A percentile compares a stretch with the other conserved stretches of the same genome.
These are phyloP conservation scores for Austroboletus niveus DNA, from an alignment of 1,284 basidiomycete species.

Conservation along the genomic window DNA sequence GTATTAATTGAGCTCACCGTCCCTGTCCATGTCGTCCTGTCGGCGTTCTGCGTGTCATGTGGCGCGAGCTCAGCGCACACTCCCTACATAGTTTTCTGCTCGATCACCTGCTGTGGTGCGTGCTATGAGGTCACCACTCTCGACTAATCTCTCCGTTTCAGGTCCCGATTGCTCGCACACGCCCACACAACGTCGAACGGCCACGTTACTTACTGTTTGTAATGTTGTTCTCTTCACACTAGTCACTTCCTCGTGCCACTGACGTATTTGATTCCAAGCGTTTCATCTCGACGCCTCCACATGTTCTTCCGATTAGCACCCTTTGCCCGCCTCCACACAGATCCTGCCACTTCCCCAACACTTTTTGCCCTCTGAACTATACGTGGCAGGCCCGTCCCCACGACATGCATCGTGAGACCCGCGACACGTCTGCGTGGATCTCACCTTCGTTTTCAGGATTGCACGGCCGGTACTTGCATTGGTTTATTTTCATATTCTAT, in stretches of 20 bases:
- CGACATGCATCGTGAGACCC: slow-evolving; percentile 2
- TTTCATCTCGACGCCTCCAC: slow-evolving; percentile 31
- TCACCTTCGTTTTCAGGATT: slow-evolving; percentile 7
- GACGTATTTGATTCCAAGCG: slow-evolving; percentile 22
- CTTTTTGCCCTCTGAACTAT: not conserved
- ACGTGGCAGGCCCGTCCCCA: not conserved
- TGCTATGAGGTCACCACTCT: slow-evolving; percentile 10
- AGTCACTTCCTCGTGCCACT: slow-evolving; percentile 11
- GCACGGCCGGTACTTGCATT: not conserved
- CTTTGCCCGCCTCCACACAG: slow-evolving; percentile 18
- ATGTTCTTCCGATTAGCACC: slow-evolving; percentile 15
- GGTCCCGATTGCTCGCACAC: slow-evolving; percentile 12
- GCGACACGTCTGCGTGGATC: not conserved
- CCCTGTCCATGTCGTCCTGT: slow-evolving; percentile 8
- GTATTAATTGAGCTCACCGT: slow-evolving; percentile 19
- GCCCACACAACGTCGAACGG: slow-evolving; percentile 4
- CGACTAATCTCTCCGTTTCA: slow-evolving; percentile 7
- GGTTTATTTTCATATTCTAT: slow-evolving; percentile 5
- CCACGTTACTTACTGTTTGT: slow-evolving; percentile 10
- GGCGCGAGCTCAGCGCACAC: not conserved
- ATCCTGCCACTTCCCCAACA: slow-evolving; percentile 4
- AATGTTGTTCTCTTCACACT: not conserved
- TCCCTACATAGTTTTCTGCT: not conserved
- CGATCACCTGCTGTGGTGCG: not conserved
- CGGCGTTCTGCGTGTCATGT: slow-evolving; percentile 11